Evolutionary conservation across 208 protist species (phyloP).

Genomic region (Trypanosoma melophagium): DNA sequence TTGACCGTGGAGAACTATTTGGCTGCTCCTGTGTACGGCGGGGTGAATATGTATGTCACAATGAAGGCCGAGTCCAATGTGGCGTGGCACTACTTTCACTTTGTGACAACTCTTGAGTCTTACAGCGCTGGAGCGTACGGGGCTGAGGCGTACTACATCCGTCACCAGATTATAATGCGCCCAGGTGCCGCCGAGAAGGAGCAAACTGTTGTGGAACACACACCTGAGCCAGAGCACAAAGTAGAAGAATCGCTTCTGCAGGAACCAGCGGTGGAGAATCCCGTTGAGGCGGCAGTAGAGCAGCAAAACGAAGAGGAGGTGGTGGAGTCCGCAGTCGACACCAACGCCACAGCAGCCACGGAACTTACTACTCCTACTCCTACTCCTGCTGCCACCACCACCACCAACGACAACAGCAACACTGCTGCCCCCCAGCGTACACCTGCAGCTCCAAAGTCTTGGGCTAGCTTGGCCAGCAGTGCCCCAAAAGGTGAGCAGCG

Average conservation of each 20-base stretch:
- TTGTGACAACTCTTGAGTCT: slow-evolving; percentile 70
- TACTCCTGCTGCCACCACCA: no score
- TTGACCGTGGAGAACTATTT: slow-evolving; percentile 70
- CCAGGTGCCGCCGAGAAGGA: slow-evolving; percentile 48
- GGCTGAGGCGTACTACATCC: slow-evolving; percentile 73
- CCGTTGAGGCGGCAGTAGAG: no score
- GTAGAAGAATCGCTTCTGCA: neutral
- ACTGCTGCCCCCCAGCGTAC: slow-evolving; percentile 16
- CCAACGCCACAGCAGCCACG: neutral
- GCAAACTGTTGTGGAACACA: slow-evolving; percentile 30
- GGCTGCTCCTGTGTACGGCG: slow-evolving; percentile 61
- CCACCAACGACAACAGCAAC: neutral
- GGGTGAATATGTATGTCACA: slow-evolving; percentile 71
- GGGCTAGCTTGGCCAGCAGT: slow-evolving; percentile 55
- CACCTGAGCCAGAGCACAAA: neutral
- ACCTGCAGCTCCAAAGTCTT: slow-evolving; percentile 57
- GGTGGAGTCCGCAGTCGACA: neutral
- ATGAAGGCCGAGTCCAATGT: slow-evolving; percentile 43
- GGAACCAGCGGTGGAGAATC: neutral
- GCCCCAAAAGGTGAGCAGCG: slow-evolving; percentile 33
- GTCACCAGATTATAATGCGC: slow-evolving; percentile 75
- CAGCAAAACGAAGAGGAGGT: slow-evolving; percentile 1
- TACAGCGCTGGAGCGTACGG: slow-evolving; percentile 45
- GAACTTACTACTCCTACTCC: neutral
- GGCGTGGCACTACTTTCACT: slow-evolving; percentile 78